Percentiles rank a stretch among this genome's conserved stretches.
Evolutionary conservation across 1,284 basidiomycete species (phyloP).

Genomic region (Boletus semigastroideus): DNA sequence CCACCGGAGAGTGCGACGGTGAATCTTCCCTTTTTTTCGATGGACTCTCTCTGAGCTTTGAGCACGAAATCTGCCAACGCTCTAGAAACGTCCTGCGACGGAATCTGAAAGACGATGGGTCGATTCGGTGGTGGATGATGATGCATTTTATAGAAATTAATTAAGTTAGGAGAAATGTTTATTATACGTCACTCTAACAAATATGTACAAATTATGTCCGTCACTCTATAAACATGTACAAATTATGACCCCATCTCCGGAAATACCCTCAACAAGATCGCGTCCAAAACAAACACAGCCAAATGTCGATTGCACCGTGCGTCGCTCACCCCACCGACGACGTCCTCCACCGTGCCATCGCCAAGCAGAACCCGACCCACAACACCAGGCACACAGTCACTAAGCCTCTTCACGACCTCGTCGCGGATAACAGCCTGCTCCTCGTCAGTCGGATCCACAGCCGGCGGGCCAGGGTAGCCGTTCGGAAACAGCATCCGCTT

Average conservation of each 20-base stretch:
- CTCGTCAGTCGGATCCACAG: conserved; percentile 65
- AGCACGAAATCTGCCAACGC: conserved; percentile 83
- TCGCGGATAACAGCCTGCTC: conserved; percentile 62
- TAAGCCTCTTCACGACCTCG: conserved; percentile 48
- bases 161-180: neutral
- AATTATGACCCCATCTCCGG: conserved; percentile 55
- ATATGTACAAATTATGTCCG: conserved; percentile 26
- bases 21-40: conserved; percentile 87
- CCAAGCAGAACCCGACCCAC: conserved; percentile 42
- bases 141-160: conserved; percentile 15
- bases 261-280: conserved; percentile 58
- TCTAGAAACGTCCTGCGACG: conserved; percentile 52
- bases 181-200: conserved; percentile 26
- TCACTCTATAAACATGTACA: conserved; percentile 31
- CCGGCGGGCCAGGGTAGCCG: conserved; percentile 70
- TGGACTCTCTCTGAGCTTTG: conserved; percentile 87
- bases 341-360: conserved; percentile 46
- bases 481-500: conserved; percentile 76
- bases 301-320: conserved; percentile 67
- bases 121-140: conserved; percentile 45
- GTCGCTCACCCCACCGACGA: conserved; percentile 59
- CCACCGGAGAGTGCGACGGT: conserved; percentile 94
- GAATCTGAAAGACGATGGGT: conserved; percentile 81
- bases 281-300: conserved; percentile 62
- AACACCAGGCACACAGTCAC: conserved; percentile 38